Evolutionary conservation across 2,329 filamentous ascomycete genomes (phyloP).

Genomic region (Cladosporium colombiae): DNA sequence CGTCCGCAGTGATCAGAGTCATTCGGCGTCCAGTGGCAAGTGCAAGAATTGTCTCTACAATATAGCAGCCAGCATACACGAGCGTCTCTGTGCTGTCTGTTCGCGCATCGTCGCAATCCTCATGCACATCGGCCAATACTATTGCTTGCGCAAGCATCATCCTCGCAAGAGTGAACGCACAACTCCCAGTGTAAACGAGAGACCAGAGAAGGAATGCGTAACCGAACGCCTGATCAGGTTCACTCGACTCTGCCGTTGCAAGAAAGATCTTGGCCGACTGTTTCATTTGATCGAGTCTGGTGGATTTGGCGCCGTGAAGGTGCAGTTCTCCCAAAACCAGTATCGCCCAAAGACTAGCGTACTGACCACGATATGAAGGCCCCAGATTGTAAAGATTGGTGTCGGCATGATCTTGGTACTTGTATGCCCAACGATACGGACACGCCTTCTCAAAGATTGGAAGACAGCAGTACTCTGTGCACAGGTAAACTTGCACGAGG

Average conservation of each 20-base stretch:
- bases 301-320: neutral
- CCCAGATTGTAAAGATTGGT: neutral
- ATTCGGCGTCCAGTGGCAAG: neutral
- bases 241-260: neutral
- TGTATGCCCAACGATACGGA: neutral
- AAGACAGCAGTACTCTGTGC: neutral
- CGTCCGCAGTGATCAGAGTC: neutral
- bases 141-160: conserved; percentile 10
- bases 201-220: neutral
- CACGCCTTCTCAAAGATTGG: neutral
- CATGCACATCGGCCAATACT: neutral
- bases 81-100: neutral
- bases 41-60: neutral
- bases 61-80: neutral
- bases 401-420: neutral
- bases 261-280: neutral
- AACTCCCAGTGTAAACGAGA: neutral
- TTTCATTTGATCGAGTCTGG: neutral
- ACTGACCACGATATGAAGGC: neutral
- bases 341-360: neutral
- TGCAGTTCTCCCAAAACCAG: neutral
- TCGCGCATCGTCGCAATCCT: neutral
- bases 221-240: neutral
- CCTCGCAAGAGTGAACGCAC: neutral
- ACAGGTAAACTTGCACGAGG: neutral